Percentiles rank a stretch among this genome's conserved stretches.
Evolutionary conservation across 169 alveolate species (phyloP).

Genomic region (Plasmodium vivax): DNA sequence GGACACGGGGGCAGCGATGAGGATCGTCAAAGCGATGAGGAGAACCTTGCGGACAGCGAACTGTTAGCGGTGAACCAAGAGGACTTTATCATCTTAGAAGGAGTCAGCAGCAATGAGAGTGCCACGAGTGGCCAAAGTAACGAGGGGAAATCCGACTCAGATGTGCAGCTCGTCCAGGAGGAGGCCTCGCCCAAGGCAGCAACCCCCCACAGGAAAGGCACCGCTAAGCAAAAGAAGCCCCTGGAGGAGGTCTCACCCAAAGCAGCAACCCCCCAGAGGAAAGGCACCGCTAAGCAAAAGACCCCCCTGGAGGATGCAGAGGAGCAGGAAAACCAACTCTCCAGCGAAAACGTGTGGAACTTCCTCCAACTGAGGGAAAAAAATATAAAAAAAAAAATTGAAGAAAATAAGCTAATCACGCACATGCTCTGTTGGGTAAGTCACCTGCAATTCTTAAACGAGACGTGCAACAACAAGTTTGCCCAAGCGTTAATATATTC

Average conservation of each 20-base stretch:
- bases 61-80: background rate
- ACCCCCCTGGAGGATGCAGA: background rate
- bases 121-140: background rate
- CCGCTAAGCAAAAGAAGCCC: no score
- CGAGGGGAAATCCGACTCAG: background rate
- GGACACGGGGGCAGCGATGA: background rate
- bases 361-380: slow-evolving; percentile 4
- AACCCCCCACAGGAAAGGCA: background rate
- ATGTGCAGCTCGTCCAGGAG: slow-evolving; percentile 33
- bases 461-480: slow-evolving; percentile 35
- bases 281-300: background rate
- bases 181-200: background rate
- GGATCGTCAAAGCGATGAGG: background rate
- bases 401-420: slow-evolving; percentile 28
- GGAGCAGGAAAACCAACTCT: background rate
- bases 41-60: background rate
- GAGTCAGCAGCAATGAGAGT: background rate
- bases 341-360: background rate
- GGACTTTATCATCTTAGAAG: slow-evolving; percentile 33
- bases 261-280: background rate
- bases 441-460: slow-evolving; percentile 31
- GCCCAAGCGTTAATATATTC: slow-evolving; percentile 45
- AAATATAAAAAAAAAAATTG: slow-evolving; percentile 46
- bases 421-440: slow-evolving; percentile 56
- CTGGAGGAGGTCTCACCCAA: no score